phyloP scores from a whole-genome alignment of 108 stramenopile species.

The Conticribra guillardii region DNA sequence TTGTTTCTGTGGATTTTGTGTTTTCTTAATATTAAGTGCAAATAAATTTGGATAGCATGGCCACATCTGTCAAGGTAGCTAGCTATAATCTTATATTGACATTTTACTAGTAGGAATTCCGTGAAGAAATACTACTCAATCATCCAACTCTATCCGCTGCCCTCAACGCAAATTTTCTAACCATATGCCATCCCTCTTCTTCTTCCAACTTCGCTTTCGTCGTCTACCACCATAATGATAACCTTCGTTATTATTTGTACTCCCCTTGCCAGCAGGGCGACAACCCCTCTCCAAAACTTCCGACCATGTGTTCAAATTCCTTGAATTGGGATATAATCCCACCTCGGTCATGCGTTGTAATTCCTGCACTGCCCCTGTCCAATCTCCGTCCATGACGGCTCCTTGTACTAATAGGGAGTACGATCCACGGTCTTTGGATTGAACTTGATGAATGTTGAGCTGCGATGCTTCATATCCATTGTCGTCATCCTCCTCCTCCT shows the following conservation, averaged over 20 bases:
- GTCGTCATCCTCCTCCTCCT: constrained; percentile 52
- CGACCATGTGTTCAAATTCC: constrained; percentile 74
- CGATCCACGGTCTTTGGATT: constrained; percentile 70
- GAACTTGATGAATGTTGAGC: constrained; percentile 40
- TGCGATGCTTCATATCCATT: constrained; percentile 25
- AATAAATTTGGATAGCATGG: too few species aligned
- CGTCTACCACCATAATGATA: constrained; percentile 59
- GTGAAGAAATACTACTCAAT: neutral
- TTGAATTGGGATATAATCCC: constrained; percentile 71
- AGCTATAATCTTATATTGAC: too few species aligned
- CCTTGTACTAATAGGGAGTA: constrained; percentile 78
- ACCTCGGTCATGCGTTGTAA: constrained; percentile 72
- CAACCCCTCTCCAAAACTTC: constrained; percentile 54
- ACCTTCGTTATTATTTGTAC: constrained; percentile 8
- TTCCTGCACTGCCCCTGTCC: constrained; percentile 67
- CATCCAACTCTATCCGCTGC: too few species aligned
- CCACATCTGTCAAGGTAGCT: too few species aligned
- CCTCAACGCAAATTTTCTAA: constrained; percentile 52
- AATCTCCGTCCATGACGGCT: constrained; percentile 68
- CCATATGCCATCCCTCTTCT: constrained; percentile 72
- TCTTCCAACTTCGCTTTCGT: constrained; percentile 67
- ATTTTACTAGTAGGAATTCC: neutral
- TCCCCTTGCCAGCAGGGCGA: constrained; percentile 18
- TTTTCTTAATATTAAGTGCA: too few species aligned
- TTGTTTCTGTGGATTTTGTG: too few species aligned